phyloP scores from a whole-genome alignment of 139 green algal genomes.

The Chlorella sp. region DNA sequence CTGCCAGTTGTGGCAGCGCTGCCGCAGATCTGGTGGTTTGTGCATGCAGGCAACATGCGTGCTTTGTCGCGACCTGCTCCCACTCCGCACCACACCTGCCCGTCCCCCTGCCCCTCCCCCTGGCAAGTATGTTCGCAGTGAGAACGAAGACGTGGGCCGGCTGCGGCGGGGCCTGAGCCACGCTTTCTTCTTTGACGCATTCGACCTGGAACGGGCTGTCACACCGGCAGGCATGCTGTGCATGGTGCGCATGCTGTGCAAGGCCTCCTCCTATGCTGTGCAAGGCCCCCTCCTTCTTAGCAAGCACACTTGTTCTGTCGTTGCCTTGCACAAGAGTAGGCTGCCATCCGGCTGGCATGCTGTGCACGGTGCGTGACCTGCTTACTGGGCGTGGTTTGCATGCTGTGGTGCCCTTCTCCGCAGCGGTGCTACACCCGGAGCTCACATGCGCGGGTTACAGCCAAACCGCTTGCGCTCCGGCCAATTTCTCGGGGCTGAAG shows the following conservation, averaged over 20 bases:
- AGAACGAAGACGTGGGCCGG: constrained; percentile 50
- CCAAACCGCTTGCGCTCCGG: no score
- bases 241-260: not conserved
- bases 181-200: constrained; percentile 12
- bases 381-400: no score
- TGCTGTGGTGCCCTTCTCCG: no score
- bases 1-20: not conserved
- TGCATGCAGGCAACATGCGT: not conserved
- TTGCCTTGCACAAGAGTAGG: no score
- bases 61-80: not conserved
- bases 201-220: constrained; percentile 26
- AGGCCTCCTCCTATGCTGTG: no score
- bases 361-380: not conserved
- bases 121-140: not conserved
- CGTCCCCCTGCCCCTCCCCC: not conserved
- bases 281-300: no score
- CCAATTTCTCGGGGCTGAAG: no score
- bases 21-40: no score
- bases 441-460: no score
- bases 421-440: no score
- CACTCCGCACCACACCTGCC: not conserved
- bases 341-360: no score
- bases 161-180: constrained; percentile 31
- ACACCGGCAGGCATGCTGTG: constrained; percentile 40
- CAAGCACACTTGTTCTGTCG: no score